Evolutionary conservation across 257 asterid genomes (phyloP), one percentile per base, ranked within the genome.

Genomic region (Coffea eugenioides): DNA sequence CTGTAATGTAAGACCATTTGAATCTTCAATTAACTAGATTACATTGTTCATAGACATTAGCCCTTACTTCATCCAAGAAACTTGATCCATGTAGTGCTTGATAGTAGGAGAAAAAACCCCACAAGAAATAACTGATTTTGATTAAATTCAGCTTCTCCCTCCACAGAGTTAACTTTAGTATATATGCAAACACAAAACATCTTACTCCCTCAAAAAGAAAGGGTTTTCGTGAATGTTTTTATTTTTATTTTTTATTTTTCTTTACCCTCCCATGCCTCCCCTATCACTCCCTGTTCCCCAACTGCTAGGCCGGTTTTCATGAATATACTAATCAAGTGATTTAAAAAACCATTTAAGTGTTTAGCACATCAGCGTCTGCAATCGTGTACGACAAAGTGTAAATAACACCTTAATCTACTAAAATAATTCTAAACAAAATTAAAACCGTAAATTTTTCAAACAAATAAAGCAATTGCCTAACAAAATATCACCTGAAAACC

Each of bases 401-500:
- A 67, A 48, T 31, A 61, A 41, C 68, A 34, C 8, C 20, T 43
- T 6, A 52, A 46, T 52, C 27, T 31, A 49, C 45, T 4, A 66
- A 31, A 67, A 65, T 11, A 79, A 23, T 9, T 2, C 36, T 41
- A 25, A 61, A 21, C 72, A n/a, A n/a, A 71, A 18, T 39, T 31
- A 13, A 36, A 49, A 31, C 12, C 45, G 16, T 27, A 16, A 25
- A 16, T 72, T 73, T 48, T 27, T 27, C 62, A 56, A 52, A 34
- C 57, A 69, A 8, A 52, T 68, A 1, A 52, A 57, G 43, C 52
- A 49, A 20, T 71, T 62, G 41, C 59, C 36, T 0, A 39, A 27
- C 27, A 1, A 23, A 56, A 6, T 20, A 78, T 77, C 78, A 95
- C 99, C 97, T 90, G 97, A 88, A 95, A 95, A 82, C 97, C 97